phyloP scores from a whole-genome alignment of 2,329 filamentous ascomycete species.

The Phyllosticta paracitricarpa region DNA sequence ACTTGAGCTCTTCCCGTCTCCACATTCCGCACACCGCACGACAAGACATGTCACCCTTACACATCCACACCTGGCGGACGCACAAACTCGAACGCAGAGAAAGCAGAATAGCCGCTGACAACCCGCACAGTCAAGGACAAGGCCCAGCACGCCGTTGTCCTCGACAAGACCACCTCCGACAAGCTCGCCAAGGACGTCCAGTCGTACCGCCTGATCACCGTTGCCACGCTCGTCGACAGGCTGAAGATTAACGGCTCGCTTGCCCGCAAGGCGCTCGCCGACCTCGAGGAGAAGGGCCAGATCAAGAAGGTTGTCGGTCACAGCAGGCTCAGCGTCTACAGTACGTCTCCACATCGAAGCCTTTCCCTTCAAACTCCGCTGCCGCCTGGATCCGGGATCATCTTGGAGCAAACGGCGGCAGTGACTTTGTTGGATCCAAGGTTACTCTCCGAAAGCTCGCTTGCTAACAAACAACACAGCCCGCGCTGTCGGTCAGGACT shows the following conservation, averaged over 20 bases:
- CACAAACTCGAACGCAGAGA: neutral
- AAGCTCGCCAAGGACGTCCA: conserved; percentile 99
- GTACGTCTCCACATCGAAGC: conserved; percentile 39
- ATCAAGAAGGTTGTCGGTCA: conserved; percentile 97
- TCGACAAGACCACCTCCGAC: conserved; percentile 95
- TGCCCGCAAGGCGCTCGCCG: conserved; percentile 77
- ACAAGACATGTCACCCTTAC: neutral
- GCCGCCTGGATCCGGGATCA: neutral
- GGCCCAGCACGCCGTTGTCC: conserved; percentile 97
- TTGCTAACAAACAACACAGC: neutral
- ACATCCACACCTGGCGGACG: neutral
- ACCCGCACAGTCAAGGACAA: conserved; percentile 88
- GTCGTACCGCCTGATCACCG: conserved; percentile 98
- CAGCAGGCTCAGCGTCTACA: conserved; percentile 99
- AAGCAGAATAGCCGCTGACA: conserved; percentile 13
- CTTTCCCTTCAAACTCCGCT: neutral
- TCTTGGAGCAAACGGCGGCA: neutral
- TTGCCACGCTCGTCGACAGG: conserved; percentile 96
- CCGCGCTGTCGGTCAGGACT: conserved; percentile 8
- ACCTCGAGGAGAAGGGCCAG: conserved; percentile 94
- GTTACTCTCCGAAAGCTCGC: no score
- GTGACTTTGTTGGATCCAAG: neutral
- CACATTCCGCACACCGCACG: neutral
- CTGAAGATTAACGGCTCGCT: conserved; percentile 99
- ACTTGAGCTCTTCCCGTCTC: neutral